Evolutionary conservation across 2,329 filamentous ascomycete genomes (phyloP), one percentile per base, ranked within the genome.

Genomic region (Hyphodiscus sp.): DNA sequence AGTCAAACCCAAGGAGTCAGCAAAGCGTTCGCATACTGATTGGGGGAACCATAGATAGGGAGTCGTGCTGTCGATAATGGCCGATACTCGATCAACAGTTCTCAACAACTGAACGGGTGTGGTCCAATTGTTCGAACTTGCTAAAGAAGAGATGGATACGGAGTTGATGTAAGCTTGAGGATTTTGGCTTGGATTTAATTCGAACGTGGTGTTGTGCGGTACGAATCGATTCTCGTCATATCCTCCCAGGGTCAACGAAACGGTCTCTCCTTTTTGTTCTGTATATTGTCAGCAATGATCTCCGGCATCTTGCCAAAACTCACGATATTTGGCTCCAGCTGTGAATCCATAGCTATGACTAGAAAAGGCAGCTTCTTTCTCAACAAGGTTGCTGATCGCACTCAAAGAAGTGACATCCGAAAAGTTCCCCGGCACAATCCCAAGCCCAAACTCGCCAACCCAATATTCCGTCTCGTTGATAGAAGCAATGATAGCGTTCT

Each of bases 271-370:
- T 61, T 61, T 72, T 64, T 64, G 65, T 68, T 74, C 65, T 65
- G 53, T 53, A 44, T 51, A 33, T 55, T 52, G 72, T 70, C 52
- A 70, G 57, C 50, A 38, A 38, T 38, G 33, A 56, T 45, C n/a
- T 38, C 19, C 18, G 4, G 18, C 18, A n/a, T 16, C 53, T 19
- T 46, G 44, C 20, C 23, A 23, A 42, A 20, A 69, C 78, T 67
- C 71, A 84, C 83, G 77, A 64, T 90, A 90, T 57, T 78, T 78
- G n/a, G 85, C 85, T 16, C 87, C 87, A 42, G 86, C 86, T 2
- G 87, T 90, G 67, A 85, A 91, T 49, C 84, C 86, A 65, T 87
- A 90, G 43, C 84, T 87, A 57, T 88, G 76, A 66, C 86, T 89
- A 1, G 86, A 83, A 47, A 90, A 86, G 53, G 71, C 72, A 9